Base-by-base conservation (phyloP, 163 green algal species). In the Scenedesmus sp. region DNA sequence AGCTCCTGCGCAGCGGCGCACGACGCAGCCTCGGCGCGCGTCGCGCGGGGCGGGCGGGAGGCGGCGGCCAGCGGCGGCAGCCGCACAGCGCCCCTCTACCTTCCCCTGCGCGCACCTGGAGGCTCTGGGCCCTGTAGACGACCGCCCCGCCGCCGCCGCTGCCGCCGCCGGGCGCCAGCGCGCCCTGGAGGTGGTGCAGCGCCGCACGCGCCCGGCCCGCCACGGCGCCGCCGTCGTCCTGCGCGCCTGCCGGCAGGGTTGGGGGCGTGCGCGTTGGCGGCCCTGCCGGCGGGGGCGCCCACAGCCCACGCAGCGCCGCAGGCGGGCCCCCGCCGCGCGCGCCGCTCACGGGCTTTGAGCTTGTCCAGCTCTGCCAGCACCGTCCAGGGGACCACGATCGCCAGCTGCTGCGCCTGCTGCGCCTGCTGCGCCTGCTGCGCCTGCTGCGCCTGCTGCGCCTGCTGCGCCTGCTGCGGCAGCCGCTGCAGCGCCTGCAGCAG, bases 351-450 rank as follows among this genome's bases (percentile, higher is more conserved):
- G 31, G 36, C 29, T 47, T 77, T 77, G 1, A 77, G 54, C 15
- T 58, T 58, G 28, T 77, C 69, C 36, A 77, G 26, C 54, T 77
- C 69, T 4, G 66, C 69, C n/a, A 77, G 69, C n/a, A 77, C 69
- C 15, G 54, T 67, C 69, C 69, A 77, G 1, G 69, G 69, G 18
- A 77, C 33, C 33, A 77, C 39, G 6, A 60, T 9, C 51, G 18
- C 20, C 51, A 60, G 51, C 22, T 47, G 39, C 6, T 47, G 39
- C 7, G 7, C 39, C 39, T 47, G 39, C 39, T 10, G 10, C 7
- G 5, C 6, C n/a, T n/a, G 51, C 51, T 6, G 10, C 51, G 18
- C 22, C 51, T 60, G 51, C 51, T 28, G n/a, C 51, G 51, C 44
- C 36, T 34, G 36, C 66, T 28, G 33, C 69, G 22, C 53, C 69